Conservation (phyloP, 495 filamentous ascomycete genomes). For the Lepidopterella palustris region DNA sequence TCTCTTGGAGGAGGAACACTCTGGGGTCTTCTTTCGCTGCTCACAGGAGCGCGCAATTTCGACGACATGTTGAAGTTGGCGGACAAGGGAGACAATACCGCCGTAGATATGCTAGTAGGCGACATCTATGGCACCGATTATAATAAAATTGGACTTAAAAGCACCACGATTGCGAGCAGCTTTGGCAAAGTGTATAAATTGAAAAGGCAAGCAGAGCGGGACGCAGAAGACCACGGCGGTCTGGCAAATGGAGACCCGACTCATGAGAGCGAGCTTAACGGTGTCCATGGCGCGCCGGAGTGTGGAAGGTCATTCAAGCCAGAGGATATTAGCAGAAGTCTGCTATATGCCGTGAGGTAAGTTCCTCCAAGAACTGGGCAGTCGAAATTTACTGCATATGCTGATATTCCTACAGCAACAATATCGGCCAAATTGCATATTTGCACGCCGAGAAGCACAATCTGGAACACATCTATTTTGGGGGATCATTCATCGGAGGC, state of each 20-base stretch:
- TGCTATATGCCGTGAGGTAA: conserved; percentile 77
- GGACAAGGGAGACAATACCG: conserved; percentile 84
- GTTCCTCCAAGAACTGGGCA: conserved; percentile 6
- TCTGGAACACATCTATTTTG: conserved; percentile 91
- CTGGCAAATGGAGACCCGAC: conserved; percentile 47
- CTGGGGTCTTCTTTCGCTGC: conserved; percentile 84
- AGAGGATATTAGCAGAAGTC: conserved; percentile 62
- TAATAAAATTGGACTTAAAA: conserved; percentile 87
- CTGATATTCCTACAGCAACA: conserved; percentile 58
- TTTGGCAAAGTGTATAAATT: conserved; percentile 94
- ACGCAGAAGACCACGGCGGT: conserved; percentile 69
- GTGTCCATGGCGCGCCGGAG: conserved; percentile 4
- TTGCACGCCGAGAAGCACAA: conserved; percentile 88
- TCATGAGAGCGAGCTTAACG: conserved; percentile 2
- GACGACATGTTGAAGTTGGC: conserved; percentile 95
- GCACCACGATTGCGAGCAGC: conserved; percentile 85
- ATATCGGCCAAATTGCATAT: conserved; percentile 97
- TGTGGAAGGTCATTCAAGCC: conserved; percentile 45
- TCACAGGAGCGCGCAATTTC: conserved; percentile 85
- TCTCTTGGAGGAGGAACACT: conserved; percentile 92
- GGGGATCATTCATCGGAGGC: conserved; percentile 92
- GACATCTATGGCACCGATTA: conserved; percentile 98
- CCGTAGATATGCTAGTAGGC: conserved; percentile 94
- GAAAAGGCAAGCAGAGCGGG: conserved; percentile 67
- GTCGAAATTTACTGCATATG: background rate